phyloP scores from a whole-genome alignment of 2,329 filamentous ascomycete genomes.

The Penicillium sp. region DNA sequence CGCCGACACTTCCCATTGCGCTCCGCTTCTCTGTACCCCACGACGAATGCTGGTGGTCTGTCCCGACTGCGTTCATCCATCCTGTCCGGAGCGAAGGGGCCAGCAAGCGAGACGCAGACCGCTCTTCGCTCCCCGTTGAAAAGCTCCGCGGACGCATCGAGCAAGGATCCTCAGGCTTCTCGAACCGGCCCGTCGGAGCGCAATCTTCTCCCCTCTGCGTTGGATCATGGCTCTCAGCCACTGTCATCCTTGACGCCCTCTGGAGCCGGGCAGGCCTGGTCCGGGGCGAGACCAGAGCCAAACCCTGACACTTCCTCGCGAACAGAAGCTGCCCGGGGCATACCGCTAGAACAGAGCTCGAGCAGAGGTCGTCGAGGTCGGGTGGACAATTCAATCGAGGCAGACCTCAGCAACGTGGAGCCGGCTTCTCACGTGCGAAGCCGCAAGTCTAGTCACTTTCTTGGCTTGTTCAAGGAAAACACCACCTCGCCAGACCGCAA shows the following conservation, averaged over 20 bases:
- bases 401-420: constrained; percentile 55
- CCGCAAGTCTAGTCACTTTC: constrained; percentile 60
- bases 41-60: constrained; percentile 19
- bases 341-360: constrained; percentile 32
- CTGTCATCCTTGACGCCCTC: constrained; percentile 18
- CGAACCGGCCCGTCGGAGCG: constrained; percentile 20
- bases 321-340: constrained; percentile 18
- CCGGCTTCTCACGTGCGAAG: constrained; percentile 51
- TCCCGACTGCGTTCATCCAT: constrained; percentile 25
- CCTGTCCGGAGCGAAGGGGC: constrained; percentile 21
- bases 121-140: constrained; percentile 16
- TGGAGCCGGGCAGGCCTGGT: constrained; percentile 16
- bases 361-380: constrained; percentile 42
- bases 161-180: constrained; percentile 13
- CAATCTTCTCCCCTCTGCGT: constrained; percentile 23
- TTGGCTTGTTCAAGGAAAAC: constrained; percentile 60
- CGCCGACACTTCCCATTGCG: constrained; percentile 27
- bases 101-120: constrained; percentile 18
- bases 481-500: constrained; percentile 50
- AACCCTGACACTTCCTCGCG: constrained; percentile 16
- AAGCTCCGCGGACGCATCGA: constrained; percentile 20
- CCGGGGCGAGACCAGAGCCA: constrained; percentile 16
- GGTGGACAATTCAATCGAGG: constrained; percentile 59
- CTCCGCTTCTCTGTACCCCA: constrained; percentile 23
- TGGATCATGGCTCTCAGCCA: constrained; percentile 22